Evolutionary conservation across 2,329 filamentous ascomycete species (phyloP), one percentile per base, ranked within the genome.

Genomic region (Ascosphaera aggregata): DNA sequence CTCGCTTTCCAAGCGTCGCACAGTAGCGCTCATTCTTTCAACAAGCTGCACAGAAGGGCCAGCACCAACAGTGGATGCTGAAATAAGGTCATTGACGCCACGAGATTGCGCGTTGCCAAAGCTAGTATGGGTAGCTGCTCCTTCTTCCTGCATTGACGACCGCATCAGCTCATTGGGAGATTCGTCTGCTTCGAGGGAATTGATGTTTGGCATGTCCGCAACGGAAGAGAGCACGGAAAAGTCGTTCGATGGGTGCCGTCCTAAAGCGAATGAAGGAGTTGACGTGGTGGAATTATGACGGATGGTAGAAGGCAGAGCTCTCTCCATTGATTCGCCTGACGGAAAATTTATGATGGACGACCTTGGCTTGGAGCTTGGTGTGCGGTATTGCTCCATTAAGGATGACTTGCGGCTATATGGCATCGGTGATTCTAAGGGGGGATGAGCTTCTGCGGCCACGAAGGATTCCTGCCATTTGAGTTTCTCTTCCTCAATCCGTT

Each of bases 11-110:
- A 98, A 65, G 4, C 86, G 73, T 8, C 89, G 78, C 35, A 98
- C 85, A 0, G 84, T 81, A 2, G 85, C 81, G 51, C 80, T 91
- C 81, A 98, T 92, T 39, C 86, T 73, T 59, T 95, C 89, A 13
- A 98, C 85, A 1, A 98, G 70, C 57, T 95, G 86, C 1, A 98
- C 86, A 0, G 79, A 86, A 0, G 89, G 89, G 0, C 89, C 89
- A 0, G 86, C 85, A 0, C 76, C 86, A 7, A 82, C 78, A 0
- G 86, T 94, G 1, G 84, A 92, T 4, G 81, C 80, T 2, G 81
- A 91, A 20, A 89, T 70, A 62, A 92, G 78, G 49, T 93, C 85
- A 47, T 84, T 78, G 42, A 80, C 69, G 4, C 77, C 71, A 42
- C 76, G 73, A 2, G 56, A 52, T 9, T 35, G 34, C n/a, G 18